Evolutionary conservation across 2,329 filamentous ascomycete genomes (phyloP).

Genomic region (Bisporella sp.): DNA sequence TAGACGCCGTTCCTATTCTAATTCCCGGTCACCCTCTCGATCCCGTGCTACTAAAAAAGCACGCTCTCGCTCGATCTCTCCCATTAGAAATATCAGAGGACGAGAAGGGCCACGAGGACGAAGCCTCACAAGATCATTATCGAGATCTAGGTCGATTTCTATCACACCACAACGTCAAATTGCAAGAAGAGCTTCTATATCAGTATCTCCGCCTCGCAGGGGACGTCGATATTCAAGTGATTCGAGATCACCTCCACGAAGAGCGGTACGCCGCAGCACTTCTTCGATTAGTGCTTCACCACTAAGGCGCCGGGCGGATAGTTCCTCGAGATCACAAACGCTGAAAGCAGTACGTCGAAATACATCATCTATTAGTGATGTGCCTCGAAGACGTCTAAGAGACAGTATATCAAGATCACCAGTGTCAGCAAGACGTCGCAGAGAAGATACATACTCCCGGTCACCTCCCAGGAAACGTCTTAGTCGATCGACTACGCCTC

Average conservation of each 20-base stretch:
- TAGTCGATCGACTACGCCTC: constrained; percentile 20
- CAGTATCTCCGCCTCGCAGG: constrained; percentile 14
- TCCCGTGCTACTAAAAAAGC: constrained; percentile 9
- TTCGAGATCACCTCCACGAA: constrained; percentile 15
- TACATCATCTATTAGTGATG: constrained; percentile 19
- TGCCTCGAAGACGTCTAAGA: constrained; percentile 13
- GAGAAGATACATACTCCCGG: constrained; percentile 14
- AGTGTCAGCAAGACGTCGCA: constrained; percentile 8
- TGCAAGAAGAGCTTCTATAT: constrained; percentile 12
- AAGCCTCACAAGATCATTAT: constrained; percentile 18
- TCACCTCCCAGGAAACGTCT: constrained; percentile 12
- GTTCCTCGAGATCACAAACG: constrained; percentile 15
- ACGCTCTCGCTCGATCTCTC: constrained; percentile 14
- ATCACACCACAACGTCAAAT: constrained; percentile 11
- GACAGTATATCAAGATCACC: constrained; percentile 12
- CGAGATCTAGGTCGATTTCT: background rate
- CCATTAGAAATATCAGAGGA: constrained; percentile 11
- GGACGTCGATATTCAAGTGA: constrained; percentile 8
- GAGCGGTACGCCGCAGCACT: constrained; percentile 11
- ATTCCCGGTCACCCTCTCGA: constrained; percentile 7
- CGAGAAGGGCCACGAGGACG: constrained; percentile 10
- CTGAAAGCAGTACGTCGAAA: constrained; percentile 12
- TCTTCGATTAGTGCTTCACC: constrained; percentile 19
- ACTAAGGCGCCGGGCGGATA: constrained; percentile 12
- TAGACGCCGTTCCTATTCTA: constrained; percentile 7